Evolutionary conservation across 2,329 filamentous ascomycete species (phyloP).

Genomic region (Elsinoe necatrix): DNA sequence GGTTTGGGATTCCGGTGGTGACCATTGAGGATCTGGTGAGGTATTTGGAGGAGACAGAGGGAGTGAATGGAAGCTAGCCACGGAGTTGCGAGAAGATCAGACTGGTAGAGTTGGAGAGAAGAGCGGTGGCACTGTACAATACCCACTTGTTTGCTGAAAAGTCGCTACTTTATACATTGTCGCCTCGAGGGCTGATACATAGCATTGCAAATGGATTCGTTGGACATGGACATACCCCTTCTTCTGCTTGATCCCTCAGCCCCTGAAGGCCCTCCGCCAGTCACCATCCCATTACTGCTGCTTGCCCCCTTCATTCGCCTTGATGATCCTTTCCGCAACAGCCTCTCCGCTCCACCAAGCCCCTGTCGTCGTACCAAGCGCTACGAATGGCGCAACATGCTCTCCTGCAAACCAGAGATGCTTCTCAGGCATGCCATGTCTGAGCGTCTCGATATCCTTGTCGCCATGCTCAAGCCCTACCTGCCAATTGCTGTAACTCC

Average conservation of each 20-base stretch:
- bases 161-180: neutral
- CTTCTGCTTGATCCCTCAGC: neutral
- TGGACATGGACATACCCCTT: neutral
- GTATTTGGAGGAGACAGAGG: conserved; percentile 70
- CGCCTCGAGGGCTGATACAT: conserved; percentile 4
- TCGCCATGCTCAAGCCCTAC: conserved; percentile 63
- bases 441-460: conserved; percentile 57
- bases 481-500: conserved; percentile 81
- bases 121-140: neutral
- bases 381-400: conserved; percentile 84
- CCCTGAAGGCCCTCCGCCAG: neutral
- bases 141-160: neutral
- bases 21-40: conserved; percentile 85
- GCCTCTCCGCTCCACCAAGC: conserved; percentile 87
- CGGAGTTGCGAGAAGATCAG: neutral
- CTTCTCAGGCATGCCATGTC: conserved; percentile 49
- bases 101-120: neutral
- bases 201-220: conserved; percentile 10
- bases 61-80: conserved; percentile 50
- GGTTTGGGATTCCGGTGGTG: conserved; percentile 84
- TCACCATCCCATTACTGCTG: neutral
- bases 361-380: conserved; percentile 77
- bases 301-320: conserved; percentile 39
- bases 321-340: conserved; percentile 57
- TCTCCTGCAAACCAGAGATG: conserved; percentile 83